These are phyloP conservation scores for Candida khao-thaluensis DNA, from an alignment of 805 yeast genomes.

Conservation along the genomic window DNA sequence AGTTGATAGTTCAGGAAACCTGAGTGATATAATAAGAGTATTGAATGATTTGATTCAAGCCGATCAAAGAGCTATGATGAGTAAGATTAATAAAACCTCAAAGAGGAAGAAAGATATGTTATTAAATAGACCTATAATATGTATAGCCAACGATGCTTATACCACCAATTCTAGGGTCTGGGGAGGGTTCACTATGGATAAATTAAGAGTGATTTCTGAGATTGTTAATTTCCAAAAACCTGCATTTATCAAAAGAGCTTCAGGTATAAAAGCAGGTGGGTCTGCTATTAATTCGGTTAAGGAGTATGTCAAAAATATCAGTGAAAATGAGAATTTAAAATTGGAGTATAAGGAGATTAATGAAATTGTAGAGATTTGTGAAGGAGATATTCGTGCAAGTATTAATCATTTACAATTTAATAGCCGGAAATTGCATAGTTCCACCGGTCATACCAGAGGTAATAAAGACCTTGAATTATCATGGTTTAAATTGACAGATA, in stretches of 20 bases:
- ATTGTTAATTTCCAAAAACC: constrained; percentile 66
- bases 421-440: constrained; percentile 17
- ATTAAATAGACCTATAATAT: constrained; percentile 80
- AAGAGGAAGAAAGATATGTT: constrained; percentile 30
- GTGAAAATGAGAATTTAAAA: constrained; percentile 51
- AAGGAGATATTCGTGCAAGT: constrained; percentile 84
- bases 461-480: constrained; percentile 61
- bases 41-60: constrained; percentile 60
- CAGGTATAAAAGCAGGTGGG: constrained; percentile 40
- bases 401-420: constrained; percentile 78
- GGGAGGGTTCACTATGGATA: constrained; percentile 59
- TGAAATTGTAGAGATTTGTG: constrained; percentile 66
- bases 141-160: constrained; percentile 87
- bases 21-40: constrained; percentile 37
- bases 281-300: constrained; percentile 37
- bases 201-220: constrained; percentile 71
- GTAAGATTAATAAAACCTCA: constrained; percentile 16
- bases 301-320: constrained; percentile 45
- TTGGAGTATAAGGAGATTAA: constrained; percentile 52
- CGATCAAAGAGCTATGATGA: constrained; percentile 53
- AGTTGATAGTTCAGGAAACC: constrained; percentile 55
- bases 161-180: constrained; percentile 34
- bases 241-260: constrained; percentile 41
- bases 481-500: constrained; percentile 67
- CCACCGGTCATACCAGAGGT: constrained; percentile 3